A percentile compares a stretch with the other conserved stretches of the same genome.
phyloP scores from a whole-genome alignment of 768 basidiomycete genomes.

The Amanita fuliginea region DNA sequence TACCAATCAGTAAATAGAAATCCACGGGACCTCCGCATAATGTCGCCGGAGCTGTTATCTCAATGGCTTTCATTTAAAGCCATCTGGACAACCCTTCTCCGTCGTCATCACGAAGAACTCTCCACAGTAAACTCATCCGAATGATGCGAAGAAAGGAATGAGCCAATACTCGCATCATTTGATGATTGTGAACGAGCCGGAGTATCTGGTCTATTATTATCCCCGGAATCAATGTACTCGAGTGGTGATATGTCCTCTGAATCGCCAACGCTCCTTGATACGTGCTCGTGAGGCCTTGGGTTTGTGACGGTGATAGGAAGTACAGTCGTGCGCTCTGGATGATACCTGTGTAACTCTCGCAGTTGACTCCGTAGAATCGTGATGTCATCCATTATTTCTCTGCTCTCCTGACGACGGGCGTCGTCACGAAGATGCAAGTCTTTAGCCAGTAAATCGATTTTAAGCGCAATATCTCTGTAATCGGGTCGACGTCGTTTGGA shows the following conservation, averaged over 20 bases:
- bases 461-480: not conserved
- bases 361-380: not conserved
- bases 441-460: not conserved
- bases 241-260: not conserved
- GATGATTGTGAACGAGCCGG: not conserved
- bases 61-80: not conserved
- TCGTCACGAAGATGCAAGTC: not conserved
- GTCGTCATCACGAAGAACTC: not conserved
- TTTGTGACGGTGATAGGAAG: not conserved
- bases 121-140: not conserved
- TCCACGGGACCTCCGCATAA: not conserved
- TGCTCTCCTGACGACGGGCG: not conserved
- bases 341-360: not conserved
- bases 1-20: too few species aligned
- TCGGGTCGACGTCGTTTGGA: not conserved
- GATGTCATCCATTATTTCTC: not conserved
- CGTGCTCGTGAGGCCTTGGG: not conserved
- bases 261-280: not conserved
- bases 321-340: too few species aligned
- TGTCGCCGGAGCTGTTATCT: not conserved
- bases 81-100: not conserved
- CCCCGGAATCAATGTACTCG: not conserved
- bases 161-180: not conserved
- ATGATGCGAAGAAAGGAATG: not conserved
- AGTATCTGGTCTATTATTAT: too few species aligned